Evolutionary conservation across 2,329 filamentous ascomycete genomes (phyloP).

Genomic region (Xylariaceae sp.): DNA sequence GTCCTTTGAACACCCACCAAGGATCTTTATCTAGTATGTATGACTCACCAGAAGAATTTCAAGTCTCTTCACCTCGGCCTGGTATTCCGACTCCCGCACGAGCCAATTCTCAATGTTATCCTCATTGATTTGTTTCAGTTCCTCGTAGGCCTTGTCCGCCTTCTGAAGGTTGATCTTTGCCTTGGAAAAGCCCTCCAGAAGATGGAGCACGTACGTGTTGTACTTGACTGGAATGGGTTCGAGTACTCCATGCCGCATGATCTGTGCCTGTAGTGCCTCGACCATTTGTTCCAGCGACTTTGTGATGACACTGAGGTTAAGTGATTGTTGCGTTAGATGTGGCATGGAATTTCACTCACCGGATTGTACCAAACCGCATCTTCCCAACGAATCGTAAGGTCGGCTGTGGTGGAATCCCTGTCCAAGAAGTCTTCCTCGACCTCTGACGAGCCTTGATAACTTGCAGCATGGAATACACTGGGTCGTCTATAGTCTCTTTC

Average conservation of each 20-base stretch:
- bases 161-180: slow-evolving; percentile 29
- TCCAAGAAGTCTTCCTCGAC: slow-evolving; percentile 10
- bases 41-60: slow-evolving; percentile 26
- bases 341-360: neutral
- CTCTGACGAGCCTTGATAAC: slow-evolving; percentile 19
- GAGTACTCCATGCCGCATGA: slow-evolving; percentile 36
- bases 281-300: slow-evolving; percentile 39
- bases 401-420: neutral
- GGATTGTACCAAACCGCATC: slow-evolving; percentile 37
- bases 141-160: slow-evolving; percentile 26
- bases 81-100: slow-evolving; percentile 35
- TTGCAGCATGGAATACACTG: slow-evolving; percentile 21
- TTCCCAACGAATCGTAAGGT: slow-evolving; percentile 23
- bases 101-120: slow-evolving; percentile 35
- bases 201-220: slow-evolving; percentile 39
- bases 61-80: slow-evolving; percentile 37
- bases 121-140: slow-evolving; percentile 29
- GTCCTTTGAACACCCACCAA: neutral
- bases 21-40: neutral
- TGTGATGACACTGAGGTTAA: neutral
- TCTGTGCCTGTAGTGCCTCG: slow-evolving; percentile 38
- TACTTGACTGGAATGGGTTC: slow-evolving; percentile 38
- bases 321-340: neutral
- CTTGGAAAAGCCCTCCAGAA: slow-evolving; percentile 36
- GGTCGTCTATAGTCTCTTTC: slow-evolving; percentile 13